Base-by-base conservation (phyloP, 2,329 filamentous ascomycete genomes). In the Geosmithia morbida region DNA sequence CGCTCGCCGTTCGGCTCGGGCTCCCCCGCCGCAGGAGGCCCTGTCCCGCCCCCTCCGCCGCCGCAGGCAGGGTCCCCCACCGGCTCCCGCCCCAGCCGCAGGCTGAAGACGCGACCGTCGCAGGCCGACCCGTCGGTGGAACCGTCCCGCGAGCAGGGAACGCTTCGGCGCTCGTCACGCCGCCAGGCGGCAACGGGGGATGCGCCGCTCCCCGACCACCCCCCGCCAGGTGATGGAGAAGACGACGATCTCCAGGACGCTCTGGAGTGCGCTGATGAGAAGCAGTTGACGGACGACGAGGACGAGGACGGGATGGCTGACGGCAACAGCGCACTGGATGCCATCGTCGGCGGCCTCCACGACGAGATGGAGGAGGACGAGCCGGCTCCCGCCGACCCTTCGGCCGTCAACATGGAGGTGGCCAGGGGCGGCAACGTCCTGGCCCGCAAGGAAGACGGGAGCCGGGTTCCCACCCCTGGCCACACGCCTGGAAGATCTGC, bases 261-360 rank as follows among this genome's bases (percentile, higher is more conserved):
- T 2, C 69, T 97, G 3, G 92, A 97, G 65, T 96, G 90, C 61
- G 89, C 88, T 7, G 90, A 97, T 59, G 90, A 97, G 66, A 85
- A 85, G 60, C 86, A 87, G 47, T 64, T 96, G 13, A 83, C 81
- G 37, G 80, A 83, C 14, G 82, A 86, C 16, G 81, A n/a, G n/a
- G n/a, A 83, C 2, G 79, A 86, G 16, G 81, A 83, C 2, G 79
- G 79, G 16, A 69, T 81, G 48, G 80, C 80, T 16, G 82, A 85
- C 30, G 33, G 33, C 33, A 69, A 66, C 43, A 74, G 74, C 53
- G 79, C 84, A 6, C 67, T 97, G 46, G 87, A 95, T 61, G 81
- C 87, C 19, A 85, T 97, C 51, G 83, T 96, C n/a, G 87, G 89
- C 50, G 87, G 94, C 54, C 69, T 96, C 1, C 87, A 96, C 48